These are phyloP conservation scores for Pneumocystis wakefieldiae DNA, from an alignment of 1,139 yeast species.

Conservation along the genomic window DNA sequence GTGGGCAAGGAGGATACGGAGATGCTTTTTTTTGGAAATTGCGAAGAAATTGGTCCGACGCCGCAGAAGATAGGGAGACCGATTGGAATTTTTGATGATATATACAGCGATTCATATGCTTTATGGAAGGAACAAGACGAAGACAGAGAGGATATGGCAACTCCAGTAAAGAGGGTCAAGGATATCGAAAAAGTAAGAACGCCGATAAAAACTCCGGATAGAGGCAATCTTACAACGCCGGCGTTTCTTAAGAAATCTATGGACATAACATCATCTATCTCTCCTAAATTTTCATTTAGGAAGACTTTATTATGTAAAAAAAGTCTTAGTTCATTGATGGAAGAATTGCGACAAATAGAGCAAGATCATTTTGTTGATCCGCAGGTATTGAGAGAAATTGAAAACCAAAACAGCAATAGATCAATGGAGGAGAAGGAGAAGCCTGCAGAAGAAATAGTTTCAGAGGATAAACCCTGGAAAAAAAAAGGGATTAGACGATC, in stretches of 20 bases:
- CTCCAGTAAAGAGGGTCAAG: background rate
- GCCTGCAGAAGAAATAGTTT: background rate
- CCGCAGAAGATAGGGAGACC: background rate
- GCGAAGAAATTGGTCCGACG: conserved; percentile 11
- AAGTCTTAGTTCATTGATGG: conserved; percentile 15
- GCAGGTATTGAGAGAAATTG: conserved; percentile 13
- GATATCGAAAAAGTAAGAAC: conserved; percentile 20
- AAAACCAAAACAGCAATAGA: background rate
- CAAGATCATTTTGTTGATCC: conserved; percentile 12
- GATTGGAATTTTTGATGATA: background rate
- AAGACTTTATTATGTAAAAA: background rate
- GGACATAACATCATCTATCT: conserved; percentile 28
- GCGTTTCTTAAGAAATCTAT: conserved; percentile 21
- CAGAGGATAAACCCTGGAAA: background rate
- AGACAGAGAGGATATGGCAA: conserved; percentile 1
- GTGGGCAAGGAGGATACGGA: background rate
- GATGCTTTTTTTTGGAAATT: conserved; percentile 9
- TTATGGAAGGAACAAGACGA: conserved; percentile 18
- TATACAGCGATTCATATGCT: conserved; percentile 24
- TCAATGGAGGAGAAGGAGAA: background rate
- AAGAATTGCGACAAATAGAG: conserved; percentile 13
- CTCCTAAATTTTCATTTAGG: conserved; percentile 23
- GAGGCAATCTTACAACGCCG: conserved; percentile 21
- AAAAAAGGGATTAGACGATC: background rate
- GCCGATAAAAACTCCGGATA: conserved; percentile 7